Evolutionary conservation across 495 filamentous ascomycete species (phyloP).

Genomic region (Aspergillus incahuasiensis): DNA sequence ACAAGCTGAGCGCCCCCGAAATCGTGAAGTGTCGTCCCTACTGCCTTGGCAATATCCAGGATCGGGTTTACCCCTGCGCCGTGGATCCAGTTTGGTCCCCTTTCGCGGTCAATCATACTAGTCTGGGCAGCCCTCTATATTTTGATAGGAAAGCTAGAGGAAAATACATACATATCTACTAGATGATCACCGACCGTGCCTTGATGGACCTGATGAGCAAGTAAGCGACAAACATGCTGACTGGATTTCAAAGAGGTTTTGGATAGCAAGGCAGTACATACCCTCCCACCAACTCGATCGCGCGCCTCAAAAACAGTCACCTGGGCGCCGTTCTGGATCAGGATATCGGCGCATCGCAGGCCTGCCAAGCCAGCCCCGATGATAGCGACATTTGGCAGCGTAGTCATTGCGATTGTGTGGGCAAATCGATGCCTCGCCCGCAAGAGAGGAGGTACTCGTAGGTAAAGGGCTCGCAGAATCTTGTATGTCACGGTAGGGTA

Average conservation of each 20-base stretch:
- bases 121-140: background rate
- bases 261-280: too few species aligned
- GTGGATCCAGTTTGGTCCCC: conserved; percentile 95
- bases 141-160: background rate
- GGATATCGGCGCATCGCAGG: conserved; percentile 76
- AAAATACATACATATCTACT: conserved; percentile 43
- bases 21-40: conserved; percentile 54
- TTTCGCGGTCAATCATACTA: conserved; percentile 24
- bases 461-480: too few species aligned
- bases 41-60: conserved; percentile 65
- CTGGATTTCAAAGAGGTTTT: too few species aligned
- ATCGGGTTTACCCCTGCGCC: conserved; percentile 85
- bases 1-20: conserved; percentile 51
- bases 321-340: conserved; percentile 69
- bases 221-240: background rate
- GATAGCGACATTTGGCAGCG: conserved; percentile 58
- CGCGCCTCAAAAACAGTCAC: conserved; percentile 86
- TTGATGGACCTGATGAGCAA: conserved; percentile 33
- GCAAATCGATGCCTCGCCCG: background rate
- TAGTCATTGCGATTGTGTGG: conserved; percentile 9
- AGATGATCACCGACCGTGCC: conserved; percentile 33
- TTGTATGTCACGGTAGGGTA: background rate
- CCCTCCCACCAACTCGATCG: conserved; percentile 76
- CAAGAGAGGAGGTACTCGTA: too few species aligned
- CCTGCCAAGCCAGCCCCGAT: conserved; percentile 89